These are phyloP conservation scores for Garcia nutans DNA, from an alignment of 345 rosid species.

Conservation along the genomic window DNA sequence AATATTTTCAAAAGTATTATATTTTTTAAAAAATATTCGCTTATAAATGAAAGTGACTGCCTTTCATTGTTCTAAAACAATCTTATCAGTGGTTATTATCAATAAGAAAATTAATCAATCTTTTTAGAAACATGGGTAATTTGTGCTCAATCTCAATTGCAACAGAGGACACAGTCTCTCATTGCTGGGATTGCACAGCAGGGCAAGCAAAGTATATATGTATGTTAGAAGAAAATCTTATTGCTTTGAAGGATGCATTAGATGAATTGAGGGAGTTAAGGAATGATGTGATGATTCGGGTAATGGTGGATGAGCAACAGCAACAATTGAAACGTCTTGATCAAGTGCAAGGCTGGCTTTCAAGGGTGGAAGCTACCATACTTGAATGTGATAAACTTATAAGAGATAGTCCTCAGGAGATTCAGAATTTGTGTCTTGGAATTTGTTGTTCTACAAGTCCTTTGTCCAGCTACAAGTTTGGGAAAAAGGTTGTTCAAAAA, in stretches of 20 bases:
- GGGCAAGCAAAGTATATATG: neutral
- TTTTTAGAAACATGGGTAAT: neutral
- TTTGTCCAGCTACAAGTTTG: neutral
- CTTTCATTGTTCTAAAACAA: no score
- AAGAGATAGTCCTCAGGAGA: neutral
- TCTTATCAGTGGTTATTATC: no score
- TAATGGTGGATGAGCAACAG: neutral
- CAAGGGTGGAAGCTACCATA: neutral
- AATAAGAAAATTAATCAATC: neutral
- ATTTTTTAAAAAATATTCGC: no score
- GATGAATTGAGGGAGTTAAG: neutral
- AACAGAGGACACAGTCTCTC: no score
- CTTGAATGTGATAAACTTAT: neutral
- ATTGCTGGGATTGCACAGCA: neutral
- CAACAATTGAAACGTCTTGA: neutral
- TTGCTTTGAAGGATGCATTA: neutral
- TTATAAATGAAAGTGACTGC: no score
- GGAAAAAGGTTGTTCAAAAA: neutral
- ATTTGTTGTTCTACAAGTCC: neutral
- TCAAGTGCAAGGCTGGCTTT: conserved; percentile 12
- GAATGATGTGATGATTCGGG: neutral
- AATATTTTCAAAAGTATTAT: no score
- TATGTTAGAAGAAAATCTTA: neutral
- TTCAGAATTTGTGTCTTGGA: neutral
- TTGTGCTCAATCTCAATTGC: neutral